A percentile compares a stretch with the other conserved stretches of the same genome.
Evolutionary conservation across 2,329 filamentous ascomycete genomes (phyloP).

Genomic region (Fusarium sp.): DNA sequence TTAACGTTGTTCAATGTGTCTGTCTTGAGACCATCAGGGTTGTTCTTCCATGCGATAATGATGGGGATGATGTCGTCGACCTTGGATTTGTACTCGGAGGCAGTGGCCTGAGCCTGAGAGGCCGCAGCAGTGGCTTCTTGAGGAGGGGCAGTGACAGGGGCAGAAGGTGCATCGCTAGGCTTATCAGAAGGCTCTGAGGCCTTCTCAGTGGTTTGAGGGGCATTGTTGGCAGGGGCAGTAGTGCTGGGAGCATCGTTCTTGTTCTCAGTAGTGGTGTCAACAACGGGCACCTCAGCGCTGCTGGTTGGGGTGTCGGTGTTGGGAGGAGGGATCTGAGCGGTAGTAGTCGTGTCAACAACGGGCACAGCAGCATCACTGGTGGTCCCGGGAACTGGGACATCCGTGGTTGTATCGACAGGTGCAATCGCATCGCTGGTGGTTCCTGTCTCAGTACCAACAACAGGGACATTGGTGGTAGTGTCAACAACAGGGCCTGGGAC

Average conservation of each 20-base stretch:
- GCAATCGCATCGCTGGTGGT: not conserved
- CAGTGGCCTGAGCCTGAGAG: constrained; percentile 7
- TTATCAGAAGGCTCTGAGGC: not conserved
- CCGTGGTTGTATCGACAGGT: not conserved
- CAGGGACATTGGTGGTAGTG: not conserved
- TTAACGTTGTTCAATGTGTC: constrained; percentile 20
- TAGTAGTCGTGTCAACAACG: not conserved
- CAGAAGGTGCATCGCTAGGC: not conserved
- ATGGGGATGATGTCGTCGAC: constrained; percentile 10
- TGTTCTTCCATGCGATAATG: constrained; percentile 5
- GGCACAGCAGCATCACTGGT: not conserved
- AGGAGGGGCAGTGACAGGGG: not conserved
- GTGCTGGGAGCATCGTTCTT: not conserved
- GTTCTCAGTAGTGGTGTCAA: not conserved
- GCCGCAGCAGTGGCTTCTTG: not conserved
- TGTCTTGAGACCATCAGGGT: constrained; percentile 6
- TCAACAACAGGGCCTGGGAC: too few relatives aligned
- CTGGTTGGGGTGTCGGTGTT: not conserved
- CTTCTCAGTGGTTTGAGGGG: not conserved
- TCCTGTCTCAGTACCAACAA: not conserved
- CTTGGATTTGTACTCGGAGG: constrained; percentile 12
- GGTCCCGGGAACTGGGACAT: not conserved
- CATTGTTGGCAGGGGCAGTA: not conserved
- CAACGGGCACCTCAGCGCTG: not conserved
- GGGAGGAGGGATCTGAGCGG: not conserved